Evolutionary conservation across 345 rosid genomes (phyloP).

Genomic region (Anastatica hierochuntica): DNA sequence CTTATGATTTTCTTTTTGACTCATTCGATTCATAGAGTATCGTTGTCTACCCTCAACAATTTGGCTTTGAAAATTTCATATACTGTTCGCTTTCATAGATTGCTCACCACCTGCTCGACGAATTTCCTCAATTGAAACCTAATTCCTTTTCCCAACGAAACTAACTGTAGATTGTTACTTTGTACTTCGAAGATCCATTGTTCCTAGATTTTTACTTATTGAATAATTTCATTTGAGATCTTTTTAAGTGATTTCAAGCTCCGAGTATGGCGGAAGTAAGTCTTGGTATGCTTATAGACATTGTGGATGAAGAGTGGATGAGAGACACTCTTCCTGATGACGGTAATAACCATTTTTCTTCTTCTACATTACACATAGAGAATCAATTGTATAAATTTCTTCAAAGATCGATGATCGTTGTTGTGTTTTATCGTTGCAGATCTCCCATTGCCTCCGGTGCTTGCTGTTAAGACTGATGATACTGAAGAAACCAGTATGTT

Average conservation of each 20-base stretch:
- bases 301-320: conserved; percentile 97
- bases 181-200: background rate
- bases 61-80: background rate
- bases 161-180: background rate
- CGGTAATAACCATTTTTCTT: conserved; percentile 31
- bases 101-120: conserved; percentile 17
- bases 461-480: conserved; percentile 68
- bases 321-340: conserved; percentile 85
- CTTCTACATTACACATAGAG: background rate
- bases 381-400: background rate
- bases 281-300: conserved; percentile 75
- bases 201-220: background rate
- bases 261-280: conserved; percentile 54
- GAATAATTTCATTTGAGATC: background rate
- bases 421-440: conserved; percentile 38
- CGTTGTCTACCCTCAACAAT: background rate
- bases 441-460: conserved; percentile 67
- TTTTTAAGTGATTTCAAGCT: background rate
- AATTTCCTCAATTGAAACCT: background rate
- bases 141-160: background rate
- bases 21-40: background rate
- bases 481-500: conserved; percentile 86
- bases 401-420: background rate
- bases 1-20: background rate
- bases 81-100: background rate